Conservation (phyloP, 148 eudicot species). For the Rhododendron vialii region DNA sequence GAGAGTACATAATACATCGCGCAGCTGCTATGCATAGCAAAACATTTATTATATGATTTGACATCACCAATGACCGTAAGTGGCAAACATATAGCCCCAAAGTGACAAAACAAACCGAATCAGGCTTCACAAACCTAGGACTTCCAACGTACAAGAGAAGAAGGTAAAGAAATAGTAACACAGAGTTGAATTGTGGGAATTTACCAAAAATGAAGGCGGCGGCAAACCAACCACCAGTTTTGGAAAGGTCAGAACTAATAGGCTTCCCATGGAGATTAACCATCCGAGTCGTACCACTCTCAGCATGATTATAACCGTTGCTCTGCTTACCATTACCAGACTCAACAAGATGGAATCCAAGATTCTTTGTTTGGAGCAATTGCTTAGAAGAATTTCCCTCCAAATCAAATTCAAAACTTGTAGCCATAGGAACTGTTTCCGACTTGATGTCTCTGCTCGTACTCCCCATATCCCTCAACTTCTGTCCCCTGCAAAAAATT, state of each 20-base stretch:
- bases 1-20: no score
- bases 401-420: neutral
- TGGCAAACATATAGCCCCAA: no score
- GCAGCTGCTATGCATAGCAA: no score
- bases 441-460: neutral
- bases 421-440: neutral
- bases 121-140: no score
- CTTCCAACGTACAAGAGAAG: no score
- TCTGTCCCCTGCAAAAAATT: neutral
- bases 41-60: no score
- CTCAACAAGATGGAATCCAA: slow-evolving; percentile 47
- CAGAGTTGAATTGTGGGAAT: neutral
- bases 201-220: slow-evolving; percentile 84
- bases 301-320: slow-evolving; percentile 60
- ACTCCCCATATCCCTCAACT: neutral
- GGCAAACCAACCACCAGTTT: slow-evolving; percentile 85
- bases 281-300: slow-evolving; percentile 44
- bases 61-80: no score
- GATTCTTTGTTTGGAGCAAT: slow-evolving; percentile 37
- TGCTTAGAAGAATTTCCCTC: slow-evolving; percentile 9
- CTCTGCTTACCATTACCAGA: slow-evolving; percentile 50
- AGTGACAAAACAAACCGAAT: no score
- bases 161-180: neutral
- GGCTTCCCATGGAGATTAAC: slow-evolving; percentile 68
- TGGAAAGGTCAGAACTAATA: slow-evolving; percentile 43